These are phyloP conservation scores for Podaxis sp. DNA, from an alignment of 768 basidiomycete species.

Conservation along the genomic window DNA sequence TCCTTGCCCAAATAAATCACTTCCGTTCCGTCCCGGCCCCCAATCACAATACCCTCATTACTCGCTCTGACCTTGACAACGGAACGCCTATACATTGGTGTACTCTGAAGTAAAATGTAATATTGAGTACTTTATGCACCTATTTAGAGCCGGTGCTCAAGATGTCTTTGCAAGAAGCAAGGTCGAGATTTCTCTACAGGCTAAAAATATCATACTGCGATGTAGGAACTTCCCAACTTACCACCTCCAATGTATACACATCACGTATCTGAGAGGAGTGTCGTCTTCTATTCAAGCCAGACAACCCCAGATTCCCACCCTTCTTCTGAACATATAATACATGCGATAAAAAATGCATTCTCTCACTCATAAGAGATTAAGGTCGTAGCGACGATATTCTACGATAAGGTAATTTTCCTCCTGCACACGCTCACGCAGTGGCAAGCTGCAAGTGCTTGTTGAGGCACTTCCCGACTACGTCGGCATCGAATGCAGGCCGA, in stretches of 20 bases:
- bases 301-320: background rate
- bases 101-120: background rate
- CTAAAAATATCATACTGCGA: background rate
- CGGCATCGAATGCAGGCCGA: slow-evolving; percentile 58
- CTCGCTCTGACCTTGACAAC: background rate
- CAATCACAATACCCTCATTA: slow-evolving; percentile 12
- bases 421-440: background rate
- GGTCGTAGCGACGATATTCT: background rate
- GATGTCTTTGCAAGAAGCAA: background rate
- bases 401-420: background rate
- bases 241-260: too few relatives aligned
- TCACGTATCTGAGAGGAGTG: too few relatives aligned
- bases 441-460: slow-evolving; percentile 45
- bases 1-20: slow-evolving; percentile 27
- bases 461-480: slow-evolving; percentile 62
- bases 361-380: background rate
- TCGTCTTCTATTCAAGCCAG: too few relatives aligned
- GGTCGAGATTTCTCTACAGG: background rate
- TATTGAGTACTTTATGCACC: too few relatives aligned
- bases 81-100: background rate
- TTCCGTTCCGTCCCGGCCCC: slow-evolving; percentile 44
- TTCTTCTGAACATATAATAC: background rate
- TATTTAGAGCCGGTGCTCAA: too few relatives aligned
- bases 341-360: background rate
- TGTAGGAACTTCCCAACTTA: too few relatives aligned